phyloP scores from a whole-genome alignment of 169 alveolate species.

The Babesia gibsoni region DNA sequence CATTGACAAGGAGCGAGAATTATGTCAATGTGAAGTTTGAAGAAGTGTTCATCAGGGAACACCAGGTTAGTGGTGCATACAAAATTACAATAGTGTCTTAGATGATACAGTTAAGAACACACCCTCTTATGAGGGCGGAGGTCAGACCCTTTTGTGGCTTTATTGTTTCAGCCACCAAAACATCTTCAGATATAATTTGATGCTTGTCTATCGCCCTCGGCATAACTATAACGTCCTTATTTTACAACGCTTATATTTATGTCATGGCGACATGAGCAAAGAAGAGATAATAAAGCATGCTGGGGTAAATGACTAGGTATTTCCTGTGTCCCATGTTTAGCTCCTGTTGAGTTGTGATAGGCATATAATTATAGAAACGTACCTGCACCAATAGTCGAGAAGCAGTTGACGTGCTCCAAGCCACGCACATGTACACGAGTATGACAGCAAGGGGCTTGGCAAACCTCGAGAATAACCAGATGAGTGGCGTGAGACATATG shows the following conservation, averaged over 20 bases:
- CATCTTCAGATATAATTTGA: conserved; percentile 16
- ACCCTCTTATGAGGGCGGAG: conserved; percentile 47
- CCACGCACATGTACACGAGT: conserved; percentile 39
- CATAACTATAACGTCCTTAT: background rate
- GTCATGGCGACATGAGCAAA: conserved; percentile 43
- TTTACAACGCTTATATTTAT: background rate
- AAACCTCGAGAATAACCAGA: conserved; percentile 47
- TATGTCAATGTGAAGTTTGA: conserved; percentile 55
- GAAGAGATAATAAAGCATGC: conserved; percentile 29
- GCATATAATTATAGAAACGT: background rate
- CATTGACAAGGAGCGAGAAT: conserved; percentile 20
- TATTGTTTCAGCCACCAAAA: conserved; percentile 50
- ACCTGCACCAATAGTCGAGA: conserved; percentile 35
- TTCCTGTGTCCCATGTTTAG: conserved; percentile 18
- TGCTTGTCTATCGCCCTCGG: background rate
- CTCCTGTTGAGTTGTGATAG: conserved; percentile 1
- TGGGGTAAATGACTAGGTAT: conserved; percentile 48
- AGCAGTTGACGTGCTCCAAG: conserved; percentile 63
- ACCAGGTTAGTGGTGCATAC: conserved; percentile 19
- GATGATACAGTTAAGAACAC: conserved; percentile 53
- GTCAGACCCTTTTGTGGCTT: conserved; percentile 57
- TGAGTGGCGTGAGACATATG: conserved; percentile 49
- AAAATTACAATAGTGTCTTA: background rate
- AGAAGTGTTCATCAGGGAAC: conserved; percentile 49
- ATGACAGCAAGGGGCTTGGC: conserved; percentile 9